Percentiles rank a stretch among this genome's conserved stretches.
These are phyloP conservation scores for Furcasterigmium furcatum DNA, from an alignment of 2,329 filamentous ascomycete species.

Conservation along the genomic window DNA sequence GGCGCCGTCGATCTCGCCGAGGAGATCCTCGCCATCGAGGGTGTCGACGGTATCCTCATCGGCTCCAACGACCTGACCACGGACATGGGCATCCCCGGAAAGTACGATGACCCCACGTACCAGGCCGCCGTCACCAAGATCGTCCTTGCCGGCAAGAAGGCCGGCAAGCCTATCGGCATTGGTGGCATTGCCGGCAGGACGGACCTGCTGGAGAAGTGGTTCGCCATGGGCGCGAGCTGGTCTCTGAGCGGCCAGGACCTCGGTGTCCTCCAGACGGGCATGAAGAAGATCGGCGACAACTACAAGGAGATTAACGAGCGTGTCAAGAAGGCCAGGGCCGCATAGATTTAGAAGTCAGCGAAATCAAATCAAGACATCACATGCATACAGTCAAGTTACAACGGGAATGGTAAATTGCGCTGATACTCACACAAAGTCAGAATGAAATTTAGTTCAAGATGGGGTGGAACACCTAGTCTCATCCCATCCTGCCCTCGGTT, in stretches of 20 bases:
- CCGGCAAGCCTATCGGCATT: conserved; percentile 33
- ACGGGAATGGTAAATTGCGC: no score
- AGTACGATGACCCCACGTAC: conserved; percentile 32
- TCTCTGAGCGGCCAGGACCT: conserved; percentile 30
- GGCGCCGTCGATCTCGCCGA: conserved; percentile 32
- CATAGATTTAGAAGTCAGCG: no score
- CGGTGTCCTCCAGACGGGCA: conserved; percentile 28
- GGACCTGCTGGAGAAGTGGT: conserved; percentile 36
- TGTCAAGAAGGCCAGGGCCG: conserved; percentile 1
- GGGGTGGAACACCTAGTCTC: no score
- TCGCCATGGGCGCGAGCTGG: conserved; percentile 31
- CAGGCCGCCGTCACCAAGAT: conserved; percentile 23
- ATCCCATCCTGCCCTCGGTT: no score
- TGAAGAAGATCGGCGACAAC: conserved; percentile 26
- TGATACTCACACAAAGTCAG: no score
- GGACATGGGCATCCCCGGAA: conserved; percentile 37
- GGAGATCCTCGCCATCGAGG: conserved; percentile 33
- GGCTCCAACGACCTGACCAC: conserved; percentile 40
- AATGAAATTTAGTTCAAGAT: no score
- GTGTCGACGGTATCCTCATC: conserved; percentile 38
- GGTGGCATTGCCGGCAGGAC: conserved; percentile 34
- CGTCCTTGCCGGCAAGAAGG: conserved; percentile 29
- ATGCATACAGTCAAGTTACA: no score
- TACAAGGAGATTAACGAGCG: conserved; percentile 19
- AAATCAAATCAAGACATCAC: no score